Percentiles rank a stretch among this genome's conserved stretches.
These are phyloP conservation scores for Myriangium duriaei DNA, from an alignment of 2,329 filamentous ascomycete species.

Conservation along the genomic window DNA sequence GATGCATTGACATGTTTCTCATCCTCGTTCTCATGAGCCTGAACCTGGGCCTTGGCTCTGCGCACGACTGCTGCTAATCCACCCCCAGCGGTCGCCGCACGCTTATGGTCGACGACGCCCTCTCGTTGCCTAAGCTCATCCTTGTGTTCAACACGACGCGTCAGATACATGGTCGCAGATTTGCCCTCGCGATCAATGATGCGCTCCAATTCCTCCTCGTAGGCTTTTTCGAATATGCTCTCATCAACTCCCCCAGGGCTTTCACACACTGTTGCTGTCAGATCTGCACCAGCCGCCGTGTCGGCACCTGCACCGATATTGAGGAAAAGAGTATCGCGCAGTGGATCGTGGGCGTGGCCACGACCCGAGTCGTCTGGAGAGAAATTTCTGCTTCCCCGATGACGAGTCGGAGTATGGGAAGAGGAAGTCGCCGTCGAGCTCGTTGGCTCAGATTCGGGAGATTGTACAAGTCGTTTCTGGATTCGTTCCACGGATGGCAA, in stretches of 20 bases:
- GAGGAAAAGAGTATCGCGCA: conserved; percentile 56
- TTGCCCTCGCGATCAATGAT: conserved; percentile 44
- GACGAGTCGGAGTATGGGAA: not conserved
- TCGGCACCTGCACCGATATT: conserved; percentile 58
- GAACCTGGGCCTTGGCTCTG: conserved; percentile 3
- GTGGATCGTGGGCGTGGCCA: conserved; percentile 51
- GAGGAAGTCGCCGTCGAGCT: not conserved
- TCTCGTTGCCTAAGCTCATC: conserved; percentile 24
- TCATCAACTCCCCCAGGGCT: conserved; percentile 75
- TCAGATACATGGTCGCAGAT: conserved; percentile 46
- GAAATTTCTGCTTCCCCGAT: conserved; percentile 4
- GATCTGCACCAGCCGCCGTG: conserved; percentile 26
- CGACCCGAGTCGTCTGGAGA: conserved; percentile 30
- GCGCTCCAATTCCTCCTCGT: conserved; percentile 65
- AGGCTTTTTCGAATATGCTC: conserved; percentile 80
- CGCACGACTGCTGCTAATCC: conserved; percentile 24
- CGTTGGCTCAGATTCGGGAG: not conserved
- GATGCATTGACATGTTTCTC: too few relatives aligned
- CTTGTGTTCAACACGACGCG: conserved; percentile 35
- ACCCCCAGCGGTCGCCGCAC: conserved; percentile 4
- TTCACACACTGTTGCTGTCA: conserved; percentile 53
- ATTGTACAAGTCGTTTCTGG: not conserved
- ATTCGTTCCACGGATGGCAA: not conserved
- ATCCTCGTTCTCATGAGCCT: not conserved
- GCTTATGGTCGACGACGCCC: conserved; percentile 15